Evolutionary conservation across 2,329 filamentous ascomycete species (phyloP).

Genomic region (Hypoxylon sp.): DNA sequence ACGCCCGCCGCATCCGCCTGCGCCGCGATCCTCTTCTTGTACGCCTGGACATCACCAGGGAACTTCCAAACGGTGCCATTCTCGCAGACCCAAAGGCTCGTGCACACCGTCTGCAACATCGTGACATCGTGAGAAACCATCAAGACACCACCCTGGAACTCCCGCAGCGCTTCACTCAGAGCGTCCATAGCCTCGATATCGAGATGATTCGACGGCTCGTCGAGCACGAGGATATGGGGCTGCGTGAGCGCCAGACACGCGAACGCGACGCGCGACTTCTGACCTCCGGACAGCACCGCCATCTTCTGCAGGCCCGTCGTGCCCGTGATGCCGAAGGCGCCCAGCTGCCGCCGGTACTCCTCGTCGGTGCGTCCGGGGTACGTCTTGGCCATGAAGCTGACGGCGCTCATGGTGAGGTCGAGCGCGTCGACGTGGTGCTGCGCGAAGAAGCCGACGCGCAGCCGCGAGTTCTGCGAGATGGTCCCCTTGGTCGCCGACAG

Average conservation of each 20-base stretch:
- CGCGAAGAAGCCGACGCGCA: constrained; percentile 95
- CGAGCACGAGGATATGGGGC: constrained; percentile 95
- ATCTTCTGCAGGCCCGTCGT: constrained; percentile 98
- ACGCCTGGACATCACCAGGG: constrained; percentile 91
- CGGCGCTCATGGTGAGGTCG: constrained; percentile 87
- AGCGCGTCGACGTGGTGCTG: constrained; percentile 98
- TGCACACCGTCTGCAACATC: constrained; percentile 97
- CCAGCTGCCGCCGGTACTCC: constrained; percentile 94
- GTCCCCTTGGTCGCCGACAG: constrained; percentile 80
- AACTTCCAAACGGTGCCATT: constrained; percentile 95
- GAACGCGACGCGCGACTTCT: constrained; percentile 98
- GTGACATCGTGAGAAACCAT: constrained; percentile 99
- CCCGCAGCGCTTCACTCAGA: constrained; percentile 81
- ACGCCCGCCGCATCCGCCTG: constrained; percentile 92
- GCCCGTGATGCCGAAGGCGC: constrained; percentile 89
- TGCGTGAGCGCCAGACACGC: constrained; percentile 94
- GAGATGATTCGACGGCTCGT: constrained; percentile 98
- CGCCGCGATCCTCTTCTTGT: constrained; percentile 95
- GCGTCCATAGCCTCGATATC: constrained; percentile 99
- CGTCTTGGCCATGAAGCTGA: constrained; percentile 94
- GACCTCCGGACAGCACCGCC: constrained; percentile 91
- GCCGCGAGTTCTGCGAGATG: constrained; percentile 87
- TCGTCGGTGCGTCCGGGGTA: constrained; percentile 94
- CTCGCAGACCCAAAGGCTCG: constrained; percentile 95
- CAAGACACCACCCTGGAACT: constrained; percentile 93